Evolutionary conservation across 2,329 filamentous ascomycete species (phyloP).

Genomic region (Teratosphaeria epicoccoides): DNA sequence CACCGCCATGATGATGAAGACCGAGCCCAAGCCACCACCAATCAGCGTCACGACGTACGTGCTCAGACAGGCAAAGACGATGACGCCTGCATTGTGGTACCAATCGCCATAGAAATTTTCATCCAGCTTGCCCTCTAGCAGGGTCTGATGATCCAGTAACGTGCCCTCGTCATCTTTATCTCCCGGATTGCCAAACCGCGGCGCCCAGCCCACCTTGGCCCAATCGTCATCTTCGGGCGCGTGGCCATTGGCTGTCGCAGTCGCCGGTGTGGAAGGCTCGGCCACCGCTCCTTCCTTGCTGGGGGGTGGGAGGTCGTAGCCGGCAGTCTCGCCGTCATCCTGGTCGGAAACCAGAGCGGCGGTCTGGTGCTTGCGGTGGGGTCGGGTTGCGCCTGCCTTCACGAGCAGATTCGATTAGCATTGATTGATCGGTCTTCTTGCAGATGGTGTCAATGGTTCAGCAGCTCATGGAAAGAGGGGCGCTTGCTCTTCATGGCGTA

Average conservation of each 20-base stretch:
- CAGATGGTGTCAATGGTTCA: not conserved
- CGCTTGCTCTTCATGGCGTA: too few species aligned
- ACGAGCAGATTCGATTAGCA: not conserved
- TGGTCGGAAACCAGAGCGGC: conserved; percentile 69
- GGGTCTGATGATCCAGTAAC: conserved; percentile 77
- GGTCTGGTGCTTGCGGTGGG: conserved; percentile 47
- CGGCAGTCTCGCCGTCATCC: conserved; percentile 56
- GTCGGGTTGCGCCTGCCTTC: conserved; percentile 7
- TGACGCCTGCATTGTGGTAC: conserved; percentile 95
- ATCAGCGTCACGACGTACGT: conserved; percentile 86
- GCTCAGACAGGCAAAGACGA: conserved; percentile 79
- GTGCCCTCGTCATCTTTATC: conserved; percentile 47
- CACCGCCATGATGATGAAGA: conserved; percentile 82
- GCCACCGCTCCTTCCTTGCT: conserved; percentile 58
- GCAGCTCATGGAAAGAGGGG: not conserved
- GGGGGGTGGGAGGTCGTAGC: conserved; percentile 68
- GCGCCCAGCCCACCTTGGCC: conserved; percentile 70
- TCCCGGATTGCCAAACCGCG: conserved; percentile 64
- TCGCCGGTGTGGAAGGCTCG: conserved; percentile 35
- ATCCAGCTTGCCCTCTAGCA: conserved; percentile 70
- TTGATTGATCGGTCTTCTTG: not conserved
- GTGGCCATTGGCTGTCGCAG: conserved; percentile 38
- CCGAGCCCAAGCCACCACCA: conserved; percentile 84
- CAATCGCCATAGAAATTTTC: conserved; percentile 94
- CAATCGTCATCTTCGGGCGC: conserved; percentile 44